Evolutionary conservation across 202 grass and related monocot species (phyloP), one percentile per base, ranked within the genome.

Genomic region (Sporobolus alterniflorus): DNA sequence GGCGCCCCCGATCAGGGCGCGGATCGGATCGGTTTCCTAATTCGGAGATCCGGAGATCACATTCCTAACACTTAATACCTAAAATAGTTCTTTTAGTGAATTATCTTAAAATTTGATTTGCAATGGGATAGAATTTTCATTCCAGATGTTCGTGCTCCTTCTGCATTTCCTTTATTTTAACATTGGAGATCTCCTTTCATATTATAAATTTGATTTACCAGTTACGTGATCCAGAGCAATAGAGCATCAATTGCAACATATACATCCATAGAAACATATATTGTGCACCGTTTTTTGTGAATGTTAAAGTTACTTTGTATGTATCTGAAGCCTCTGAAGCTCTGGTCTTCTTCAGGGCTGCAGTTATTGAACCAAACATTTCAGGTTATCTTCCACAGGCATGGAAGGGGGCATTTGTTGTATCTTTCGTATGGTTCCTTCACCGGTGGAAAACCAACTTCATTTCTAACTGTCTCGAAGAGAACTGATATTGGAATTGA

Each of bases 381-480:
- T 75, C 69, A 77, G 69, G 28, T 69, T 86, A 86, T 83, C 87
- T 95, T 74, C 82, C 82, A 69, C 89, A 90, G 79, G 68, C 83
- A 77, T 90, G 78, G 78, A 90, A 85, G 44, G 93, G 84, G 22
- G 84, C 89, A 63, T 73, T 87, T 28, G 70, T 84, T 42, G 48
- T 95, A 20, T 90, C 93, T 61, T 79, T 95, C 41, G 78, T 95
- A 36, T 95, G 92, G 92, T 91, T 91, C 73, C 83, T 94, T 81
- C 89, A 94, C 28, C 88, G 83, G 28, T 94, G 89, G 82, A 95
- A 95, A 78, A 82, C 87, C 50, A 90, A 88, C 69, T 86, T 90
- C 74, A 85, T 95, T 61, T 52, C 82, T 24, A 81, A 33, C 67
- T 42, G 61, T 88, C 52, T 40, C 70, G 47, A 84, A 79, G 17